phyloP scores from a whole-genome alignment of 2,329 filamentous ascomycete genomes.

The Arthrinium puccinioides region DNA sequence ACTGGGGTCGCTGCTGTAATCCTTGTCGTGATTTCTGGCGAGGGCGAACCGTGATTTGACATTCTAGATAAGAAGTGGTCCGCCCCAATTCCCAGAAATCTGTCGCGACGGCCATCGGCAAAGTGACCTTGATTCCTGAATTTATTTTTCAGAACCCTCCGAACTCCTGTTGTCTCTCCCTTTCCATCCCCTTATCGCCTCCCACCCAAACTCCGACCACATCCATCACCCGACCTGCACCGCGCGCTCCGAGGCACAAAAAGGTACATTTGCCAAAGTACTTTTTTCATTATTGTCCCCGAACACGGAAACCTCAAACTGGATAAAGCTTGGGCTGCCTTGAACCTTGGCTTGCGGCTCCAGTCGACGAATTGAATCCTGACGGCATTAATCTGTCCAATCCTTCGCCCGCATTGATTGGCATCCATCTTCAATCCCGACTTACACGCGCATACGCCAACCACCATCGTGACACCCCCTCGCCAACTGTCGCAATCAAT shows the following conservation, averaged over 20 bases:
- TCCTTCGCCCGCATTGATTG: slow-evolving; percentile 17
- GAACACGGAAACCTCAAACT: slow-evolving; percentile 10
- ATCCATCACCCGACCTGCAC: slow-evolving; percentile 12
- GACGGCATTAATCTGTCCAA: slow-evolving; percentile 5
- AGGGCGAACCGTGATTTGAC: no score
- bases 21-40: slow-evolving; percentile 10
- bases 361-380: slow-evolving; percentile 3
- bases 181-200: slow-evolving; percentile 17
- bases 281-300: slow-evolving; percentile 10
- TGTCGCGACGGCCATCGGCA: slow-evolving; percentile 26
- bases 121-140: slow-evolving; percentile 22
- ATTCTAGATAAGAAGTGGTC: slow-evolving; percentile 36
- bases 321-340: slow-evolving; percentile 5
- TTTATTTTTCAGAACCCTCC: slow-evolving; percentile 20
- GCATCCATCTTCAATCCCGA: slow-evolving; percentile 12
- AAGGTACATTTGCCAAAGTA: slow-evolving; percentile 13
- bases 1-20: slow-evolving; percentile 4
- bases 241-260: slow-evolving; percentile 18
- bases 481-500: slow-evolving; percentile 9
- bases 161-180: slow-evolving; percentile 7
- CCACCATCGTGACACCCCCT: slow-evolving; percentile 14
- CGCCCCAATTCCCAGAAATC: slow-evolving; percentile 29
- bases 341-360: neutral
- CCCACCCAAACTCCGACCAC: slow-evolving; percentile 13
- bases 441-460: slow-evolving; percentile 7